A percentile compares a stretch with the other conserved stretches of the same genome.
Conservation (phyloP, 2,329 filamentous ascomycete species). For the Lasiodiplodia hormozganensis region DNA sequence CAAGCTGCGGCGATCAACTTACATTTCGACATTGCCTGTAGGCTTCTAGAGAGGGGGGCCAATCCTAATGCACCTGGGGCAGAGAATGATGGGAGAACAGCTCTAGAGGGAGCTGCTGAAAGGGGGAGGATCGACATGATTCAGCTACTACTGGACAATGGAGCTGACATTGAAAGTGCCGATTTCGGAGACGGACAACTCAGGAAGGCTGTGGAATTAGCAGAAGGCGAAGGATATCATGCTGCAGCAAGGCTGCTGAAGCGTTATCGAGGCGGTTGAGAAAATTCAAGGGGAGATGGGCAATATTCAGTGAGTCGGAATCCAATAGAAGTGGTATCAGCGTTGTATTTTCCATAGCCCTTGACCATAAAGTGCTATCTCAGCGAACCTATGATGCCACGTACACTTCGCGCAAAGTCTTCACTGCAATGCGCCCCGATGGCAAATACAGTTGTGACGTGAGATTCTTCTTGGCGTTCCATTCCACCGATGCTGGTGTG, state of each 20-base stretch:
- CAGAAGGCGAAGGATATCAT: background rate
- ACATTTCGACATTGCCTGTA: conserved; percentile 35
- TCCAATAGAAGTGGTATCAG: too few relatives aligned
- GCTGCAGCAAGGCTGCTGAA: background rate
- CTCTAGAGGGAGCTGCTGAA: conserved; percentile 40
- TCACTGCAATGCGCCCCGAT: too few relatives aligned
- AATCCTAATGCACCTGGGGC: conserved; percentile 35
- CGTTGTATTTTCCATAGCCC: too few relatives aligned
- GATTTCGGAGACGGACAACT: background rate
- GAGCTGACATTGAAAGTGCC: conserved; percentile 26
- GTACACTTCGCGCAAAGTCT: too few relatives aligned
- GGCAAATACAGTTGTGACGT: too few relatives aligned
- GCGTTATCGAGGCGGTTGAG: background rate
- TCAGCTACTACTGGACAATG: conserved; percentile 38
- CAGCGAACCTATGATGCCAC: too few relatives aligned
- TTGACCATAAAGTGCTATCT: too few relatives aligned
- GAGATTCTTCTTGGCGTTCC: too few relatives aligned
- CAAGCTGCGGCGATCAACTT: conserved; percentile 39
- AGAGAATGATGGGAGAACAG: conserved; percentile 35
- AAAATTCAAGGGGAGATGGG: background rate
- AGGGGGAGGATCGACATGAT: conserved; percentile 40
- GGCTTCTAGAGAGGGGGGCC: conserved; percentile 34
- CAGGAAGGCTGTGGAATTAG: background rate
- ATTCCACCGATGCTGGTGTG: too few relatives aligned
- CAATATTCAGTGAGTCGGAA: too few relatives aligned